These are phyloP conservation scores for Raphanus sativus DNA, from an alignment of 345 rosid species.

Conservation along the genomic window DNA sequence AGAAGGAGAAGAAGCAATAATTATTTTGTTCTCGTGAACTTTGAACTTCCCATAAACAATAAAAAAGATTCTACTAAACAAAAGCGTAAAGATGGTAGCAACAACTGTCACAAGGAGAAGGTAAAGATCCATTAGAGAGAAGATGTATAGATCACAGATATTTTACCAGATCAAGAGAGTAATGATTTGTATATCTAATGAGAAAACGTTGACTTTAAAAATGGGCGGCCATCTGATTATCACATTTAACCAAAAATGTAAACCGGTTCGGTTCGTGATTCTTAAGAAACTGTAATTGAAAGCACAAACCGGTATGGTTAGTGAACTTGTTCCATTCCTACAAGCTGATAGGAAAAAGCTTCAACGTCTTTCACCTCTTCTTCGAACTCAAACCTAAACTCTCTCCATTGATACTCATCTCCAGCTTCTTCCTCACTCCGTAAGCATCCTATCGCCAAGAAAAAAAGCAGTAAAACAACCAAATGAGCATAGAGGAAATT, in stretches of 20 bases:
- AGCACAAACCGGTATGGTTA: constrained; percentile 54
- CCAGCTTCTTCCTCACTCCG: constrained; percentile 34
- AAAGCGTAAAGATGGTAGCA: background rate
- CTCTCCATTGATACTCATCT: constrained; percentile 63
- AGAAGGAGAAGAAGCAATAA: background rate
- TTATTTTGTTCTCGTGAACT: background rate
- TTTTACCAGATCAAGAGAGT: background rate
- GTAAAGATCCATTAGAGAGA: background rate
- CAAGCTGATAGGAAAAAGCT: constrained; percentile 55
- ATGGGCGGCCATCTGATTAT: no score
- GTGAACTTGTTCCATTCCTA: constrained; percentile 74
- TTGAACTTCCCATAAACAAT: background rate
- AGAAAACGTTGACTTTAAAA: background rate
- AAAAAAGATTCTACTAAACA: background rate
- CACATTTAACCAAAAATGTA: background rate
- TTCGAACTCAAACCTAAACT: constrained; percentile 55
- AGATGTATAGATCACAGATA: background rate
- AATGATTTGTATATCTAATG: background rate
- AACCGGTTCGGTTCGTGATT: constrained; percentile 3
- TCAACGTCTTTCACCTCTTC: constrained; percentile 57
- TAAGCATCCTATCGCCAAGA: constrained; percentile 55
- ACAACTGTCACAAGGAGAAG: background rate
- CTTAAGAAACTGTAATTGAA: background rate
- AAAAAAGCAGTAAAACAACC: background rate
- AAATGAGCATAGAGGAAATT: background rate